A percentile compares a stretch with the other conserved stretches of the same genome.
phyloP scores from a whole-genome alignment of 768 basidiomycete genomes.

The Suillus spraguei region DNA sequence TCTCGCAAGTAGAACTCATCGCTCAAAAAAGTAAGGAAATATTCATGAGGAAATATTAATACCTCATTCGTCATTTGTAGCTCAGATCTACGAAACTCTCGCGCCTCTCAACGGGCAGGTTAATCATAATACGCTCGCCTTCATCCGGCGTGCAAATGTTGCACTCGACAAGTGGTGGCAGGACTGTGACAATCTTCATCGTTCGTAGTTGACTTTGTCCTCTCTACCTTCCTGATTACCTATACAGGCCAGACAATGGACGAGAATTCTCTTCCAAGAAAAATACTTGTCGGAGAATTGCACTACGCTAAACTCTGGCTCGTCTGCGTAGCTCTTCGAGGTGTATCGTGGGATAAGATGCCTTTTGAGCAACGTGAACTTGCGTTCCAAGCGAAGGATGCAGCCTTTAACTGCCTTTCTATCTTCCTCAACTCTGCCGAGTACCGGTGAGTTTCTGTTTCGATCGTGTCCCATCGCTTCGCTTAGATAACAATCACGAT shows the following conservation, averaged over 20 bases:
- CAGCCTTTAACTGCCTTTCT: conserved; percentile 82
- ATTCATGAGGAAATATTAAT: conserved; percentile 3
- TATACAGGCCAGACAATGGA: conserved; percentile 73
- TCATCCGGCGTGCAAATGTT: conserved; percentile 83
- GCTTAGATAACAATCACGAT: not conserved
- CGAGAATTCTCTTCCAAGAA: conserved; percentile 82
- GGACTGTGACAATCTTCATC: conserved; percentile 85
- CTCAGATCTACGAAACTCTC: conserved; percentile 92
- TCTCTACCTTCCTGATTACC: conserved; percentile 2
- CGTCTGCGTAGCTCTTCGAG: conserved; percentile 88
- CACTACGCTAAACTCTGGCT: conserved; percentile 96
- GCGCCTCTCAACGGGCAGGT: conserved; percentile 85
- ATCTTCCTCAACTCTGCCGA: conserved; percentile 82
- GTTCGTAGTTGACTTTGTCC: conserved; percentile 41
- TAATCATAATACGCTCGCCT: conserved; percentile 80
- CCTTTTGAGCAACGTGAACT: conserved; percentile 93
- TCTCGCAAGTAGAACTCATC: conserved; percentile 88
- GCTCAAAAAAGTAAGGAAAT: conserved; percentile 78
- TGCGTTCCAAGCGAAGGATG: conserved; percentile 94
- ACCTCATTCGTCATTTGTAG: conserved; percentile 40
- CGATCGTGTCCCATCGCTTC: not conserved
- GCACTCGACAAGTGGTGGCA: conserved; percentile 91
- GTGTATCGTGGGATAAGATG: conserved; percentile 96
- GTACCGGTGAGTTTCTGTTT: conserved; percentile 59
- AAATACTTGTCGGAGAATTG: conserved; percentile 85